Conservation (phyloP, 495 filamentous ascomycete species). For the Coniosporium apollinis region DNA sequence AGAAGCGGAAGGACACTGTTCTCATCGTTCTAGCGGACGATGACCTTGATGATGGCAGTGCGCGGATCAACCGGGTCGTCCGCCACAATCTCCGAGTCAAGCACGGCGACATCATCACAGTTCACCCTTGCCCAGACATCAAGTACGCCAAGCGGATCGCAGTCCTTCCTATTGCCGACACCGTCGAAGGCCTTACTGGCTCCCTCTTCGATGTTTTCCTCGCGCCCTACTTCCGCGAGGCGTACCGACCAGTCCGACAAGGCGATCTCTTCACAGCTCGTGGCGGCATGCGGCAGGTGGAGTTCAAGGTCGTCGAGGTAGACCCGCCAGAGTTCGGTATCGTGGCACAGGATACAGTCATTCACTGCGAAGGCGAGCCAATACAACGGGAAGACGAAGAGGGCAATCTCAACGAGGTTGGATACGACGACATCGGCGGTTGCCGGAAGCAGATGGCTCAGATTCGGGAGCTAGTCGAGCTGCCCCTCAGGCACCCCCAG, state of each 20-base stretch:
- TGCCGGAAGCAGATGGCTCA: constrained; percentile 99
- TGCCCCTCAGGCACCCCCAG: constrained; percentile 89
- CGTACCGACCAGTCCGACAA: constrained; percentile 90
- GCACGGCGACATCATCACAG: constrained; percentile 91
- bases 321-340: constrained; percentile 97
- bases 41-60: constrained; percentile 91
- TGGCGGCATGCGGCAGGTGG: constrained; percentile 95
- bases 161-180: constrained; percentile 95
- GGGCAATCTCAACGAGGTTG: constrained; percentile 96
- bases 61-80: constrained; percentile 92
- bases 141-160: constrained; percentile 99
- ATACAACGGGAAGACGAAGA: constrained; percentile 98
- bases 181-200: constrained; percentile 90
- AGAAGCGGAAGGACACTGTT: constrained; percentile 99
- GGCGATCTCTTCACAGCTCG: constrained; percentile 93
- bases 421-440: constrained; percentile 97
- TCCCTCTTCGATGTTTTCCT: constrained; percentile 98
- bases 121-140: constrained; percentile 99
- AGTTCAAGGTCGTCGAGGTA: constrained; percentile 98
- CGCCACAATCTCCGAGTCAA: constrained; percentile 96
- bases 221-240: constrained; percentile 98
- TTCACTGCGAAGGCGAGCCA: constrained; percentile 96
- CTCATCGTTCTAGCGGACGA: constrained; percentile 95
- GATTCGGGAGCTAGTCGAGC: constrained; percentile 94
- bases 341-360: constrained; percentile 94